phyloP scores from a whole-genome alignment of 139 green algal species.

The Pleodorina starrii region DNA sequence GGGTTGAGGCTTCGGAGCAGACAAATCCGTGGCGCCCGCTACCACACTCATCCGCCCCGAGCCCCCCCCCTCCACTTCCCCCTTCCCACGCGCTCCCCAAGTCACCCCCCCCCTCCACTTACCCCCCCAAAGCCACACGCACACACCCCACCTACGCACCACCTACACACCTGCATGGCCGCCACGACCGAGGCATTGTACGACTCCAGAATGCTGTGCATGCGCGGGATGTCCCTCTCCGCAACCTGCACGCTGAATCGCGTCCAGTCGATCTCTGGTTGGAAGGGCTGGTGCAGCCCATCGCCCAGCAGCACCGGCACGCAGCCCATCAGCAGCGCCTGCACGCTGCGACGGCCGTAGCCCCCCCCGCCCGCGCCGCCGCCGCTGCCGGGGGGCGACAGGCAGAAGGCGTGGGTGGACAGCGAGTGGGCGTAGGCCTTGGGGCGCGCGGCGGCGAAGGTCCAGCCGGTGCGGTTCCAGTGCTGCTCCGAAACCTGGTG shows the following conservation, averaged over 20 bases:
- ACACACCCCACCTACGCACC: too few relatives aligned
- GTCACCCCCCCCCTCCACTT: too few relatives aligned
- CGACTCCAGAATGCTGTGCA: conserved; percentile 40
- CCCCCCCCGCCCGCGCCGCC: too few relatives aligned
- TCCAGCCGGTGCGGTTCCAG: conserved; percentile 33
- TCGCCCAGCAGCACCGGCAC: conserved; percentile 55
- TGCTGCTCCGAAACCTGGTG: conserved; percentile 34
- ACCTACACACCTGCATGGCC: conserved; percentile 45
- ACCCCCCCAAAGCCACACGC: too few relatives aligned
- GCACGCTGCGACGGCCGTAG: conserved; percentile 51
- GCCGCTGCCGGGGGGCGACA: conserved; percentile 38
- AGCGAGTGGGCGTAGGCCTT: background rate
- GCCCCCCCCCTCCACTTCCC: too few relatives aligned
- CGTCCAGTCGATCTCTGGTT: conserved; percentile 53
- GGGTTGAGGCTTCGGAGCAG: too few relatives aligned
- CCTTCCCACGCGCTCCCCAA: too few relatives aligned
- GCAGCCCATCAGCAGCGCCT: conserved; percentile 53
- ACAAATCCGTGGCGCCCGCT: too few relatives aligned
- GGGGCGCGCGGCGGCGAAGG: background rate
- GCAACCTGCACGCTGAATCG: conserved; percentile 43
- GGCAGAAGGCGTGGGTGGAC: conserved; percentile 33
- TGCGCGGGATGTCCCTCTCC: conserved; percentile 42
- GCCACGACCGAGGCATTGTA: background rate
- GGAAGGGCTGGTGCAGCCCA: conserved; percentile 58
- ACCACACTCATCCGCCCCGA: too few relatives aligned